Conservation (phyloP, 768 basidiomycete species). For the Rhodotorula graminis region DNA sequence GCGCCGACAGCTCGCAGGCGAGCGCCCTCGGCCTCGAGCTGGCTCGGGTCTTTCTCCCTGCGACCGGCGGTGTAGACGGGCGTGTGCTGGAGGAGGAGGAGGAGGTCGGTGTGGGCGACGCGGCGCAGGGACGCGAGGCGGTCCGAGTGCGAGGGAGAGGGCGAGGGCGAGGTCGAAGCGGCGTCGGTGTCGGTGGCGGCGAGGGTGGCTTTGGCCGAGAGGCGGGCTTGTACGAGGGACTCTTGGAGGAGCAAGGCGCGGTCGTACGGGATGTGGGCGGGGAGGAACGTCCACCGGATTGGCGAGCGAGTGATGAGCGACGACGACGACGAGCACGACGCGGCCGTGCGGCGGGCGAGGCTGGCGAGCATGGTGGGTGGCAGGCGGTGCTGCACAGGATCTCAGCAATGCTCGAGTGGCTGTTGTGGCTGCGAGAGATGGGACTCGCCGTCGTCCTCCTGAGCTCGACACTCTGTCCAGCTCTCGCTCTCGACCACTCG, state of each 20-base stretch:
- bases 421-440: no score
- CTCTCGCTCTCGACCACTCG: no score
- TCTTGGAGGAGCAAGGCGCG: slow-evolving; percentile 47
- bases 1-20: slow-evolving; percentile 75
- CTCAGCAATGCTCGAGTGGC: no score
- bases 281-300: slow-evolving; percentile 31
- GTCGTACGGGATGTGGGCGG: slow-evolving; percentile 26
- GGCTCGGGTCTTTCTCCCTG: slow-evolving; percentile 58
- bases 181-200: neutral
- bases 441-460: no score
- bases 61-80: slow-evolving; percentile 96
- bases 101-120: slow-evolving; percentile 48
- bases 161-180: no score
- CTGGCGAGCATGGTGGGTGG: neutral
- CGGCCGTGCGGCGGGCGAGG: neutral
- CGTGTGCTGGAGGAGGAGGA: slow-evolving; percentile 79
- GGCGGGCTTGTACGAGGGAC: slow-evolving; percentile 21
- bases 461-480: no score
- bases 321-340: neutral
- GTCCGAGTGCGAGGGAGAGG: neutral
- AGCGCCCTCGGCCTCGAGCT: slow-evolving; percentile 49
- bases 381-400: no score
- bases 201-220: slow-evolving; percentile 21
- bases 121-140: slow-evolving; percentile 51
- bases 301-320: slow-evolving; percentile 3